Base-by-base conservation (phyloP, 768 basidiomycete genomes). In the Rhizopogon vulgaris region DNA sequence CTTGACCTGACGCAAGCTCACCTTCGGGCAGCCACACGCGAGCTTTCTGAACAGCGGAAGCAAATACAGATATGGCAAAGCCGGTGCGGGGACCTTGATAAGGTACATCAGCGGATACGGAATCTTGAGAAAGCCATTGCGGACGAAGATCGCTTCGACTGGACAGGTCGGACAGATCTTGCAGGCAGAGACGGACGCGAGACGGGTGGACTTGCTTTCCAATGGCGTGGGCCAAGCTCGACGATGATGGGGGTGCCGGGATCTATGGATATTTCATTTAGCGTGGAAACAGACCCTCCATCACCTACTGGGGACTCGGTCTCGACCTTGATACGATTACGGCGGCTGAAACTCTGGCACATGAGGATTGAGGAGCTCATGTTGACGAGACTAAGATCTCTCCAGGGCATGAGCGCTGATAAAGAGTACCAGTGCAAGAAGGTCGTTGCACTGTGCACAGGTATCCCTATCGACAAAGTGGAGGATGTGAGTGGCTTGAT, bases 401-500 rank as follows among this genome's bases (percentile, higher is more conserved):
- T 94, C 56, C 82, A 89, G 58, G 90, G 87, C 41, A 84, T 85
- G 28, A 87, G 85, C 60, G 86, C 87, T 15, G 91, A 93, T 70
- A 92, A 88, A 70, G 90, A 94, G 64, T 85, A 87, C 60, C 86
- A 93, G 68, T 95, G 90, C 72, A 86, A 89, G 71, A 94, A 84
- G 71, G 85, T 98, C 54, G 85, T 99, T 24, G 84, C 92, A 12
- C 72, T 94, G 38, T 94, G 91, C 66, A 89, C 91, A 3, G 88
- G 89, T 18, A 84, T 94, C 42, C 82, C 88, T 2, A 76, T 89
- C 41, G 92, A 95, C 60, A 84, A 86, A 67, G 87, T 98, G 48
- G 95, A 96, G 66, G 84, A 84, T 63, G 94, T 94, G 66, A 76
- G 86, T 78, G n/a, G 38, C 48, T 41, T 51, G 54, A 56, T 48